Base-by-base conservation (phyloP, 129 eudicot genomes). In the Oenanthe sinensis region DNA sequence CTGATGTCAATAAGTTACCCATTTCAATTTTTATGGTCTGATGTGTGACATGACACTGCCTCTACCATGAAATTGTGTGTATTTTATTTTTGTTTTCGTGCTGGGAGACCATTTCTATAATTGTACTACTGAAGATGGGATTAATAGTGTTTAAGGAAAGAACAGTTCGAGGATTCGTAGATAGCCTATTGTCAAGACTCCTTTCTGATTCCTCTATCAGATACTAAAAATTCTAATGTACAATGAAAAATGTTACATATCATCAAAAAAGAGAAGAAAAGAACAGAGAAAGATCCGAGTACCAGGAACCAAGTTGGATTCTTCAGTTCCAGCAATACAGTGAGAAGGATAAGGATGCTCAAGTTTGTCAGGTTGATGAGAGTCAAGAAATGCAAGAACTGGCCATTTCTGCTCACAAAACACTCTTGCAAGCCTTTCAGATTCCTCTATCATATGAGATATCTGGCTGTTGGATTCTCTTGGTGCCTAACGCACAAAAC, bases 311-410 rank as follows among this genome's bases (percentile, higher is more conserved):
- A 94, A 78, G 82, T 86, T 85, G 12, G 96, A 83, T 81, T 94
- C 97, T 54, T 87, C 91, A 24, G 97, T 85, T 69, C 98, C 98
- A n/a, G 79, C 80, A 37, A 94, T 82, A 84, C 98, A 94, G 77
- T 94, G 97, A 81, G 93, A 91, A 87, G 97, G 98, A 72, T 91
- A 91, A 0, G 98, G 98, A 70, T 87, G 96, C 80, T 94, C 98
- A 11, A 92, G 98, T 62, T 87, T 65, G 77, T 90, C 93, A 5
- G 98, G 93, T 37, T 89, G 92, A 85, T 94, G 98, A 67, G 88
- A 85, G 81, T 94, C 98, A 77, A 91, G 93, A 54, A 94, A 83
- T 47, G 92, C 98, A 78, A 83, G 90, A 11, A 94, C 82, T 13
- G 97, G 98, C 97, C 96, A 94, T 58, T 89, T 82, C 84, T 87